Evolutionary conservation across 805 yeast species (phyloP), one percentile per base, ranked within the genome.

Genomic region (Aciculoconidium aculeatum): DNA sequence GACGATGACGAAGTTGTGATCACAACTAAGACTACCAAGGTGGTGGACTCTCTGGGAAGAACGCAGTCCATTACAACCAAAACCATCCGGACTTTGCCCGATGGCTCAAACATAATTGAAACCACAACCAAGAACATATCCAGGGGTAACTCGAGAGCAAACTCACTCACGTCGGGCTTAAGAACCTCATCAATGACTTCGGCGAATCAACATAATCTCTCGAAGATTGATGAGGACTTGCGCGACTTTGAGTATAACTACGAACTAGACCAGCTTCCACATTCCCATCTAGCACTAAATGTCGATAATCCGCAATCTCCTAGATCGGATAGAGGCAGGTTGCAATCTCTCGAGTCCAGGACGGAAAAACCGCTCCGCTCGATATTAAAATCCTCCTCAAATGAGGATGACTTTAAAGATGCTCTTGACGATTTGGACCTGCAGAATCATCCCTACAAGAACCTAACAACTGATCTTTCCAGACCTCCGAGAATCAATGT

Each of bases 21-120:
- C 11, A 60, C 67, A n/a, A 62, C 68, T 17, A 61, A 59, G 35
- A 63, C 68, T 5, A 63, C 67, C 14, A 61, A 58, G 32, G 55
- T 62, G 9, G 49, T 61, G 6, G 70, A 64, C 31, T 39, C 62
- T 4, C 48, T 36, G 15, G 70, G 70, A 11, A 45, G 68, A 36
- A 56, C 64, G 2, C 54, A 34, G 27, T 55, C 63, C 3, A 53
- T 62, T 17, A 61, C 65, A n/a, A 60, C 63, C 7, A 56, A 59
- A 31, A 61, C 63, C 8, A 49, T 56, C 23, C 50, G 51, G 28
- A 49, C 53, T 6, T 37, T 62, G 29, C 58, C 69, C 6, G 69
- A 64, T 36, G 70, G 70, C 4, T 53, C 66, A 11, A 61, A 60
- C 30, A 49, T 64, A 15, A 58, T 61, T 26, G 69, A 64, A 40